Base-by-base conservation (phyloP, 305 asterid genomes). In the Withania somnifera region DNA sequence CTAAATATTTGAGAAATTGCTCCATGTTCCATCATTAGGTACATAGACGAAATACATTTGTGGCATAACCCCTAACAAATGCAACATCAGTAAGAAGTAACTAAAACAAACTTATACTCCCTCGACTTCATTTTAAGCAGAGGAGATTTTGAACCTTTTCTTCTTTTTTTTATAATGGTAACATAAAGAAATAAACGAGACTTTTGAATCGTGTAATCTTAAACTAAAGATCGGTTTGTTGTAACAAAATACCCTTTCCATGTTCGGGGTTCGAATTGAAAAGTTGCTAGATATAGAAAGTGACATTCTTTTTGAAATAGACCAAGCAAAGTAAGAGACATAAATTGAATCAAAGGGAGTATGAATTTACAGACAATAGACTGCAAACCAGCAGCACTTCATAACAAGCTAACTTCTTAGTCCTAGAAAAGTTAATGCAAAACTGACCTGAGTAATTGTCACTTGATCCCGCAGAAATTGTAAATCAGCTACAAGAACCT, bases 381-480 rank as follows among this genome's bases (percentile, higher is more conserved):
- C 26, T 24, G 40, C 40, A 45, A 73, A 58, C 24, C 45, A 63
- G 42, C 45, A 71, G 32, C 4, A 42, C 38, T 68, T 68, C 1
- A 36, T 10, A 11, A 26, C 79, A 73, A 73, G 45, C 58, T 24
- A 47, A 26, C 38, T 47, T 47, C 42, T 26, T 34, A 34, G 4
- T 61, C 66, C 50, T 0, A 34, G 28, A 77, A 58, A 5, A 40
- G 77, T 42, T 15, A 14, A 38, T 24, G 7, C 40, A 56, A 56
- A 11, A 45, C 54, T 11, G 83, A 94, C 97, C 98, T 93, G 98
- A 42, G 97, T 92, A 60, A 93, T 90, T 10, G 98, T 94, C 68
- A 93, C 93, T 90, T 94, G 98, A 86, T 94, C 98, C 92, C 97
- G 89, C 61, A 94, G 82, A 87, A 93, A 94, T 77, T 93, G 97